These are phyloP conservation scores for Striga hermonthica DNA, from an alignment of 305 asterid genomes.

Conservation along the genomic window DNA sequence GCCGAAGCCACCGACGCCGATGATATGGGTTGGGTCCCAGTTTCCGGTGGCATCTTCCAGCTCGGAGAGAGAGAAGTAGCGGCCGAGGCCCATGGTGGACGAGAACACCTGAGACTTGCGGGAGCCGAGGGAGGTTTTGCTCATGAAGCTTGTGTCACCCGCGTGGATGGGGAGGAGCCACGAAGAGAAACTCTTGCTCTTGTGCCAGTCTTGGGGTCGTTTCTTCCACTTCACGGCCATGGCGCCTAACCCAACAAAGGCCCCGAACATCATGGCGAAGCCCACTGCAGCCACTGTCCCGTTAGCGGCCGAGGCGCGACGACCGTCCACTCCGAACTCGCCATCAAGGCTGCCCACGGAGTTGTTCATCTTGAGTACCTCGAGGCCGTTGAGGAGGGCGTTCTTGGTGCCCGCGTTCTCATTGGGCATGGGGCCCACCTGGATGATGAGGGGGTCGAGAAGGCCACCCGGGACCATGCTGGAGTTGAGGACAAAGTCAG, in stretches of 20 bases:
- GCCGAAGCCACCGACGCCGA: conserved; percentile 68
- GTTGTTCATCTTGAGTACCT: conserved; percentile 74
- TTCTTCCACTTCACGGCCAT: conserved; percentile 73
- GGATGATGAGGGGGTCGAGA: conserved; percentile 55
- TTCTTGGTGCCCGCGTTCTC: conserved; percentile 60
- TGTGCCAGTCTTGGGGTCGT: conserved; percentile 55
- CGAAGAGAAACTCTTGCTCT: conserved; percentile 79
- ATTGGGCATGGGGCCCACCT: conserved; percentile 62
- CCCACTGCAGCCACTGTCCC: conserved; percentile 86
- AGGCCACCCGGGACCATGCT: conserved; percentile 47
- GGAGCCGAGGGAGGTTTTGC: conserved; percentile 57
- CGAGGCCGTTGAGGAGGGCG: conserved; percentile 82
- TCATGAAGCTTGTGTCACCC: conserved; percentile 69
- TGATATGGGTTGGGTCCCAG: conserved; percentile 50
- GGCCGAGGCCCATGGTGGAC: conserved; percentile 48
- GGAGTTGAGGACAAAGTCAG: conserved; percentile 74
- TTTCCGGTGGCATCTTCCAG: conserved; percentile 61
- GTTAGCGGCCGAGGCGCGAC: conserved; percentile 32
- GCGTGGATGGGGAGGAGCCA: conserved; percentile 91
- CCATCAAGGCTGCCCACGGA: conserved; percentile 82
- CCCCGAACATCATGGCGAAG: conserved; percentile 96
- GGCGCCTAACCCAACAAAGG: conserved; percentile 84
- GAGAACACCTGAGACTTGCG: conserved; percentile 70
- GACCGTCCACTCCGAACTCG: conserved; percentile 57
- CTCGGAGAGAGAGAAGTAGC: conserved; percentile 63